A percentile compares a stretch with the other conserved stretches of the same genome.
phyloP scores from a whole-genome alignment of 176 grass and related monocot species.

The Oropetium thomaeum region DNA sequence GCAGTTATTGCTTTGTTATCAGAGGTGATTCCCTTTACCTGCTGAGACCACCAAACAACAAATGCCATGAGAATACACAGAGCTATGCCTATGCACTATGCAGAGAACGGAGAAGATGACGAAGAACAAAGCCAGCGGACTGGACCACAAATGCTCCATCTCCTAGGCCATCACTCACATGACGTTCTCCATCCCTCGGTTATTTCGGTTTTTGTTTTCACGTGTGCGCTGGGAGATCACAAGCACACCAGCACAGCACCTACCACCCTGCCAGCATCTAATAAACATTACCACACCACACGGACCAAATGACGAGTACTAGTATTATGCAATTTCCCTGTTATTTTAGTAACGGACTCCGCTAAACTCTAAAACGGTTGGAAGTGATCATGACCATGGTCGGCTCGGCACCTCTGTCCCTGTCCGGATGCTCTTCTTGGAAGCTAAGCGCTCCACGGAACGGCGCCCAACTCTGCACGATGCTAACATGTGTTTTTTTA shows the following conservation, averaged over 20 bases:
- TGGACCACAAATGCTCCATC: constrained; percentile 28
- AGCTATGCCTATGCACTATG: background rate
- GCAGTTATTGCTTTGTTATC: constrained; percentile 25
- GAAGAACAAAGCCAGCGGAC: constrained; percentile 4
- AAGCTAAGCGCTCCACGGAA: constrained; percentile 28
- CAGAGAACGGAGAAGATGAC: constrained; percentile 11
- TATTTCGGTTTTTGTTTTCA: constrained; percentile 47
- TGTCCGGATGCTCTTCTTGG: constrained; percentile 9
- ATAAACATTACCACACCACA: constrained; percentile 18
- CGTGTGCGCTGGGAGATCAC: constrained; percentile 34
- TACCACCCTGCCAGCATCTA: background rate
- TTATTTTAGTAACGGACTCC: background rate
- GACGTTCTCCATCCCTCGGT: constrained; percentile 26
- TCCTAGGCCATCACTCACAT: constrained; percentile 32
- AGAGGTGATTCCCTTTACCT: background rate
- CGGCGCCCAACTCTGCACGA: constrained; percentile 24
- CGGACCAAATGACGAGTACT: constrained; percentile 11
- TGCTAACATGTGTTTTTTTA: constrained; percentile 27
- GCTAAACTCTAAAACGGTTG: constrained; percentile 9
- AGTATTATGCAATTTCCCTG: background rate
- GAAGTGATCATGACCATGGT: constrained; percentile 3
- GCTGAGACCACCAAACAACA: constrained; percentile 17
- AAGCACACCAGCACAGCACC: constrained; percentile 27
- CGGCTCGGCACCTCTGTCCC: background rate
- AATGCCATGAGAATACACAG: background rate